Conservation (phyloP, 768 basidiomycete species). For the Phylloporus sp. region DNA sequence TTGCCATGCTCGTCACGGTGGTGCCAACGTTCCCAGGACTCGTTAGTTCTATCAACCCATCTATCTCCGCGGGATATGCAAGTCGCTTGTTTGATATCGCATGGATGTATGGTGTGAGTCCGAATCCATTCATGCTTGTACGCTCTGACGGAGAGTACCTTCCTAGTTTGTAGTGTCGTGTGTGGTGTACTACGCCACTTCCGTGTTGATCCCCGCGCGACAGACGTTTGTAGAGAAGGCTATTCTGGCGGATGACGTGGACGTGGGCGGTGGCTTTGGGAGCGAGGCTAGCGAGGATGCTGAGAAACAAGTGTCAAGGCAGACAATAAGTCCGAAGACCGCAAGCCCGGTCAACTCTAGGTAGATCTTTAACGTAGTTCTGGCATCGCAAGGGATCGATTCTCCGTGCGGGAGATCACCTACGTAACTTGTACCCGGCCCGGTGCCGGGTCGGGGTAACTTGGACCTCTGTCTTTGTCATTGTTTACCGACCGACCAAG, state of each 20-base stretch:
- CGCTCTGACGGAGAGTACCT: background rate
- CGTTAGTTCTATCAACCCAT: slow-evolving; percentile 64
- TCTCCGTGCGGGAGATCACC: too few relatives aligned
- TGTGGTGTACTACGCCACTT: slow-evolving; percentile 30
- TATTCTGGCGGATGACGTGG: slow-evolving; percentile 25
- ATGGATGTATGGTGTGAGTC: slow-evolving; percentile 73
- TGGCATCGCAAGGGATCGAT: too few relatives aligned
- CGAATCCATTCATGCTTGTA: too few relatives aligned
- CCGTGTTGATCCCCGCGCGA: slow-evolving; percentile 26
- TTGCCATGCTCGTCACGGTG: slow-evolving; percentile 61
- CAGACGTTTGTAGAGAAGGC: slow-evolving; percentile 27
- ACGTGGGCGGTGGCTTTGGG: background rate
- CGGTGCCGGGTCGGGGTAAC: too few relatives aligned
- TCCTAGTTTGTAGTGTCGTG: slow-evolving; percentile 25
- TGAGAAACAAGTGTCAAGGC: slow-evolving; percentile 2
- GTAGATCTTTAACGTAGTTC: too few relatives aligned
- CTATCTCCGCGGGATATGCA: slow-evolving; percentile 58
- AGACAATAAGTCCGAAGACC: too few relatives aligned
- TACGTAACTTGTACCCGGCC: too few relatives aligned
- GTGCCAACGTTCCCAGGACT: slow-evolving; percentile 74
- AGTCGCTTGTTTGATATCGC: slow-evolving; percentile 61
- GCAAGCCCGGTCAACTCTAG: too few relatives aligned
- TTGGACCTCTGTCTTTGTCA: slow-evolving; percentile 10
- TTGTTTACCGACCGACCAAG: slow-evolving; percentile 14
- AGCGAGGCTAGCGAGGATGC: background rate